phyloP scores from a whole-genome alignment of 768 basidiomycete genomes.

The Polyporus arcularius region DNA sequence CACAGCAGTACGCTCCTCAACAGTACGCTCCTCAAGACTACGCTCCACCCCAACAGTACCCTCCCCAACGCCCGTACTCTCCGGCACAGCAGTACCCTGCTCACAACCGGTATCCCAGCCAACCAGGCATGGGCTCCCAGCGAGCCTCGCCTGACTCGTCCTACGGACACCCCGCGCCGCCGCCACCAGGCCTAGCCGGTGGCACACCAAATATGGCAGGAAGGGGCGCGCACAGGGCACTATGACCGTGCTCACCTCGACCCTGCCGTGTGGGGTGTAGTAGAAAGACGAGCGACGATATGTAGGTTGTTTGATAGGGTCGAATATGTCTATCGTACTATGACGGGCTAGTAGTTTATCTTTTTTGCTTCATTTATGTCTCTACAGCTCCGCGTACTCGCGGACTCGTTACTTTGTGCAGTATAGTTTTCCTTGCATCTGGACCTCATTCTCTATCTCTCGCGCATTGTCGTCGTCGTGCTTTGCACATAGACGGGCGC shows the following conservation, averaged over 20 bases:
- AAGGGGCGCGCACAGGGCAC: slow-evolving; percentile 31
- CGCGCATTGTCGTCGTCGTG: neutral
- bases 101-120: slow-evolving; percentile 4
- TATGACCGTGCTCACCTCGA: neutral
- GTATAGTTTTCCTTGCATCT: slow-evolving; percentile 4
- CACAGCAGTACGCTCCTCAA: neutral
- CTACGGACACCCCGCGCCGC: slow-evolving; percentile 21
- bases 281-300: slow-evolving; percentile 1
- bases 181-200: slow-evolving; percentile 18
- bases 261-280: neutral
- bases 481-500: neutral
- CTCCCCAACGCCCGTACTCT: neutral
- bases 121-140: neutral
- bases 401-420: slow-evolving; percentile 5
- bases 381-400: neutral
- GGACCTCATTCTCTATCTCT: neutral
- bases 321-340: neutral
- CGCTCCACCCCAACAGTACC: slow-evolving; percentile 4
- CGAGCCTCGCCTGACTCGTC: slow-evolving; percentile 18
- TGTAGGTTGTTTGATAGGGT: slow-evolving; percentile 5
- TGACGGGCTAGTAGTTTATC: slow-evolving; percentile 5
- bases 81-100: neutral
- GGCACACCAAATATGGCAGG: slow-evolving; percentile 30
- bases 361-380: neutral
- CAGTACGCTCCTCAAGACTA: slow-evolving; percentile 8